Percentiles rank a stretch among this genome's conserved stretches.
Evolutionary conservation across 2,329 filamentous ascomycete species (phyloP).

Genomic region (Incumbomyces lentus): DNA sequence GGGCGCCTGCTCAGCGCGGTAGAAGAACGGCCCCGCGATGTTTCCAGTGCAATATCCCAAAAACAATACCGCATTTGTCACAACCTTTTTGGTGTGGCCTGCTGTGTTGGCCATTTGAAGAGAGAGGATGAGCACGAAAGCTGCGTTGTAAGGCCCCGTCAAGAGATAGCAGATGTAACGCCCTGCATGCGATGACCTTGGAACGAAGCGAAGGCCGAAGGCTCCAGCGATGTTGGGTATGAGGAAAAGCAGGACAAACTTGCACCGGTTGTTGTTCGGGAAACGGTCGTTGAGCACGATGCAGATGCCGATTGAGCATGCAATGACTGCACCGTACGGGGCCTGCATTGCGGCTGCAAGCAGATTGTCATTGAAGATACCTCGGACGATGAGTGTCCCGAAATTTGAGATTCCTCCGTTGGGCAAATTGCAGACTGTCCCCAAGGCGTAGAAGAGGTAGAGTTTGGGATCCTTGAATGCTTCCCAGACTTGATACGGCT

Average conservation of each 20-base stretch:
- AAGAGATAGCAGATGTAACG: slow-evolving; percentile 50
- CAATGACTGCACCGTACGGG: slow-evolving; percentile 40
- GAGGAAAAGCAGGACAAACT: slow-evolving; percentile 47
- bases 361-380: slow-evolving; percentile 29
- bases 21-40: slow-evolving; percentile 54
- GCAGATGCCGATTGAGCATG: slow-evolving; percentile 40
- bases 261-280: slow-evolving; percentile 37
- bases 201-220: slow-evolving; percentile 48
- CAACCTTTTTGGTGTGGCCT: slow-evolving; percentile 54
- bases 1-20: slow-evolving; percentile 44
- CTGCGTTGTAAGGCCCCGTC: slow-evolving; percentile 45
- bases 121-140: slow-evolving; percentile 41
- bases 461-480: slow-evolving; percentile 49
- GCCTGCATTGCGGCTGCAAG: slow-evolving; percentile 45
- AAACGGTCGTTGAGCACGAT: slow-evolving; percentile 40
- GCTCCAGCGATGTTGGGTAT: slow-evolving; percentile 50
- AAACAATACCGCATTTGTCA: slow-evolving; percentile 53
- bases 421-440: slow-evolving; percentile 40
- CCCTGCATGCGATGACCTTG: slow-evolving; percentile 39
- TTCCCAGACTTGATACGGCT: slow-evolving; percentile 46
- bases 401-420: slow-evolving; percentile 52
- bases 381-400: slow-evolving; percentile 45
- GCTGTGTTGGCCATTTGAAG: slow-evolving; percentile 38
- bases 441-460: slow-evolving; percentile 47
- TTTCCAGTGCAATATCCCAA: slow-evolving; percentile 52